Conservation (phyloP, 192 early-diverging fungal species). For the Entomortierella chlamydospora region DNA sequence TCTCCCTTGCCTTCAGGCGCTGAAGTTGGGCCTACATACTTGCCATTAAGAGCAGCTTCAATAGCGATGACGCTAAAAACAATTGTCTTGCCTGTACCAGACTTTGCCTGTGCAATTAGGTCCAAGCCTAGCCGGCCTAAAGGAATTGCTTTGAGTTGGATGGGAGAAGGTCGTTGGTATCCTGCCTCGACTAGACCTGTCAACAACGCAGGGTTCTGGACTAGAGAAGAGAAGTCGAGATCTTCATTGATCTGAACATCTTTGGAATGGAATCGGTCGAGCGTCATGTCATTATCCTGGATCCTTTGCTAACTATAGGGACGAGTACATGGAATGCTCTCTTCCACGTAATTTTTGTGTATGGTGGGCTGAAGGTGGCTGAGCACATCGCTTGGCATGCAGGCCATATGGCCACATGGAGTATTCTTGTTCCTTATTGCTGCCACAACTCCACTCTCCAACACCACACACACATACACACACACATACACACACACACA, state of each 20-base stretch:
- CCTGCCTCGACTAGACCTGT: slow-evolving; percentile 59
- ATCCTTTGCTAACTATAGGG: no score
- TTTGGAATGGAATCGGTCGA: slow-evolving; percentile 48
- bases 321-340: no score
- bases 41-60: slow-evolving; percentile 53
- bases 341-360: no score
- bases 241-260: slow-evolving; percentile 69
- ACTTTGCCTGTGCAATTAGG: slow-evolving; percentile 89
- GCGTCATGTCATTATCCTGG: slow-evolving; percentile 35
- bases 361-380: no score
- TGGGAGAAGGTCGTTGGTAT: slow-evolving; percentile 71
- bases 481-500: not conserved
- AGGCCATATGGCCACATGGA: not conserved
- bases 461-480: no score
- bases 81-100: slow-evolving; percentile 63
- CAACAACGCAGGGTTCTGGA: slow-evolving; percentile 55
- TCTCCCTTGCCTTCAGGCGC: not conserved
- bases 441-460: no score
- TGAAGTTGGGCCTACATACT: slow-evolving; percentile 24
- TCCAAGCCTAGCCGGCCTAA: slow-evolving; percentile 68
- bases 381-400: not conserved
- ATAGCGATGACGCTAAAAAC: slow-evolving; percentile 76
- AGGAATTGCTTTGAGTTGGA: slow-evolving; percentile 74
- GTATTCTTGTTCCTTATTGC: not conserved
- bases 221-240: slow-evolving; percentile 62